Conservation (phyloP, 2,329 filamentous ascomycete genomes). For the Colletotrichum kahawae region DNA sequence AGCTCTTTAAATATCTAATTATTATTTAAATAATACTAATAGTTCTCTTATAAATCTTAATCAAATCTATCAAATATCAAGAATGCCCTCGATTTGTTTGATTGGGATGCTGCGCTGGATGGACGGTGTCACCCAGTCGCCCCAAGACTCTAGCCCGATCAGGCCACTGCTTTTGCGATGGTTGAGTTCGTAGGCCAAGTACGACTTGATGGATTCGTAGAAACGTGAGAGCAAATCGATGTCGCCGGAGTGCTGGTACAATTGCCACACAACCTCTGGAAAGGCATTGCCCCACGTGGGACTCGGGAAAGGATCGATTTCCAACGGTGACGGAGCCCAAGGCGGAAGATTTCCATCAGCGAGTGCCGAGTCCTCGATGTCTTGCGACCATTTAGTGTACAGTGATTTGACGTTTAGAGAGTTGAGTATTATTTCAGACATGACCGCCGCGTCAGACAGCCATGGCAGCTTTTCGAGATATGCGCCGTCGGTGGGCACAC, state of each 20-base stretch:
- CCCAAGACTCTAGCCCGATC: not conserved
- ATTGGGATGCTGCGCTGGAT: too few species aligned
- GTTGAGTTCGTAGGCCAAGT: accelerated
- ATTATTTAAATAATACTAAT: too few species aligned
- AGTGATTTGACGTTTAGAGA: not conserved
- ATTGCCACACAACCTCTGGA: not conserved
- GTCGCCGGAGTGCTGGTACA: not conserved
- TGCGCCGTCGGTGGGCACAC: not conserved
- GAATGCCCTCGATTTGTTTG: too few species aligned
- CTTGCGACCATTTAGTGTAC: not conserved
- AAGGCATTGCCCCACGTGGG: not conserved
- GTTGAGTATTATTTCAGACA: not conserved
- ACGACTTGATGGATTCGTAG: not conserved
- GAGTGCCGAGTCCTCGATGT: not conserved
- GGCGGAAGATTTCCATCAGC: not conserved
- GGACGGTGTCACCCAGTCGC: not conserved
- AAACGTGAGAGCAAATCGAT: not conserved
- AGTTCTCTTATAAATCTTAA: too few species aligned
- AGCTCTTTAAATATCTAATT: too few species aligned
- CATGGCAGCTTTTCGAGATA: not conserved
- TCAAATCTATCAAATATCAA: too few species aligned
- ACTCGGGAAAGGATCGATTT: not conserved
- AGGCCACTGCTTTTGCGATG: not conserved
- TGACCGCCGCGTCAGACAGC: not conserved
- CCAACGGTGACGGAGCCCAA: not conserved